Conservation (phyloP, 345 rosid species). For the Gossypium australe region DNA sequence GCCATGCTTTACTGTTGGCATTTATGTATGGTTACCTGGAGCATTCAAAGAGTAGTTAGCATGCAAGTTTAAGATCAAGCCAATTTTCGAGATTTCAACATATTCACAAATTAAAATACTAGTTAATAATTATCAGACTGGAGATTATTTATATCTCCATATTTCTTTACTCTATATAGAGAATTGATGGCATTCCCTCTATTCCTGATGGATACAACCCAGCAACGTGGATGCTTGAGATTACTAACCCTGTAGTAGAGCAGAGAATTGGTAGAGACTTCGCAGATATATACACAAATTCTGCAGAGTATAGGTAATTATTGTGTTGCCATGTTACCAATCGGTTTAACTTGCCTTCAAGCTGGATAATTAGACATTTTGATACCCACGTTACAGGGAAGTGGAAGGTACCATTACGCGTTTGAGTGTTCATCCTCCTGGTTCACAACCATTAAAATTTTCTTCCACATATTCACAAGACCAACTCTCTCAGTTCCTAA, state of each 20-base stretch:
- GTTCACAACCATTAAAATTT: constrained; percentile 59
- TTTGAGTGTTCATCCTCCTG: constrained; percentile 53
- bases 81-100: neutral
- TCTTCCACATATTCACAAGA: constrained; percentile 49
- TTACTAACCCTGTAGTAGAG: constrained; percentile 62
- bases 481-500: constrained; percentile 44
- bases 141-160: neutral
- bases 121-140: neutral
- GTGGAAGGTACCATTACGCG: constrained; percentile 58
- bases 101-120: neutral
- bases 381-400: constrained; percentile 32
- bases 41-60: no score
- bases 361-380: neutral
- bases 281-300: constrained; percentile 56
- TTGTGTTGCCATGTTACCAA: neutral
- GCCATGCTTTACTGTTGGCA: neutral
- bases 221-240: constrained; percentile 99
- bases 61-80: no score
- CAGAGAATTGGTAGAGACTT: constrained; percentile 58
- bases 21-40: no score
- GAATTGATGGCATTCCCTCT: constrained; percentile 49
- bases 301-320: constrained; percentile 55
- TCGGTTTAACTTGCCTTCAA: neutral
- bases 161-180: constrained; percentile 29
- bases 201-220: constrained; percentile 72